Conservation (phyloP, 768 basidiomycete genomes). For the Tulasnella sp. region DNA sequence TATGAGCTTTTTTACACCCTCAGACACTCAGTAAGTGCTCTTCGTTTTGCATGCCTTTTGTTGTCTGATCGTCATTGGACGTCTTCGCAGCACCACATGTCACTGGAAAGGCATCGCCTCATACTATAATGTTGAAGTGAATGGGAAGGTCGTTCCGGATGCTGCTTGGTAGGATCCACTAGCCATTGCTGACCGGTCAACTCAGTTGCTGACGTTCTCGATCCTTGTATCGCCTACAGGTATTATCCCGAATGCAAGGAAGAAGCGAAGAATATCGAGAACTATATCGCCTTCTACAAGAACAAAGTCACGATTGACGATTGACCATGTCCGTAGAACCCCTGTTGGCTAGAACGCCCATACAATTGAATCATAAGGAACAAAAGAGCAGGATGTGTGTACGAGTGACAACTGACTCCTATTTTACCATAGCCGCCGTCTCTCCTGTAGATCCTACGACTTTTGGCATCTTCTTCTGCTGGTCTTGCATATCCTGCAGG, state of each 20-base stretch:
- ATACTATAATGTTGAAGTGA: constrained; percentile 50
- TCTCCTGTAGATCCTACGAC: constrained; percentile 31
- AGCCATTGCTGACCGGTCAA: neutral
- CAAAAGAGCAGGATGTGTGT: too few relatives aligned
- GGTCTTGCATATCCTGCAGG: constrained; percentile 15
- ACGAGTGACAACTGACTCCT: too few relatives aligned
- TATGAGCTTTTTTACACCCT: constrained; percentile 34
- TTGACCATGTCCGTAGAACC: too few relatives aligned
- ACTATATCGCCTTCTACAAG: constrained; percentile 71
- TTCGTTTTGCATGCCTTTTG: neutral
- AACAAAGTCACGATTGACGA: constrained; percentile 27
- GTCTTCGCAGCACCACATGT: constrained; percentile 37
- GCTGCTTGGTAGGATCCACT: constrained; percentile 47
- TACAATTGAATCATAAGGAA: too few relatives aligned
- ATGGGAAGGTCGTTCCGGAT: constrained; percentile 41
- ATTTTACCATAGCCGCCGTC: too few relatives aligned
- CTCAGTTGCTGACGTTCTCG: neutral
- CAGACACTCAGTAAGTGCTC: constrained; percentile 40
- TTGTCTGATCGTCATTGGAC: constrained; percentile 2
- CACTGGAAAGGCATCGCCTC: constrained; percentile 70
- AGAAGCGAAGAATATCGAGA: constrained; percentile 50
- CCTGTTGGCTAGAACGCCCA: too few relatives aligned
- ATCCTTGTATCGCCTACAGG: constrained; percentile 31
- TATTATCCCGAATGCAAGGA: constrained; percentile 50
- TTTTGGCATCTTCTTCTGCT: constrained; percentile 74